Evolutionary conservation across 371 early-diverging fungal genomes (phyloP).

Genomic region (Haplosporangium sp.): DNA sequence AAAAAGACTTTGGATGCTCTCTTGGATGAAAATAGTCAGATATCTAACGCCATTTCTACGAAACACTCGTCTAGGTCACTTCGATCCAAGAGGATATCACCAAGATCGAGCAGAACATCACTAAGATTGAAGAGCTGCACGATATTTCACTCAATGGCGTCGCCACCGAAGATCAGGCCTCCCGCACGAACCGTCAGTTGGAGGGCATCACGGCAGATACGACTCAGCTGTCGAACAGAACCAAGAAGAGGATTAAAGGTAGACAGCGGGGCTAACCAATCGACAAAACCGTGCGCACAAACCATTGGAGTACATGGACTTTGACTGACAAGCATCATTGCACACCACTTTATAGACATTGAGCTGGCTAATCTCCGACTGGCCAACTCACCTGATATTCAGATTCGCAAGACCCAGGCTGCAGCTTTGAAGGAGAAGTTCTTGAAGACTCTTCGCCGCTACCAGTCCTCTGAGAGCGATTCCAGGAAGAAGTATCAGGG

Average conservation of each 20-base stretch:
- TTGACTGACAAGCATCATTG: too few species aligned
- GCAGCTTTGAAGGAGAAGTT: slow-evolving; percentile 82
- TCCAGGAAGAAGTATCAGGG: slow-evolving; percentile 87
- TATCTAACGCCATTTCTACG: not conserved
- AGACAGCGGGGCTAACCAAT: not conserved
- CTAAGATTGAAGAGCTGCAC: slow-evolving; percentile 76
- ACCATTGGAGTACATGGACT: too few species aligned
- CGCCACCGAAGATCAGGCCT: slow-evolving; percentile 71
- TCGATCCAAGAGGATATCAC: slow-evolving; percentile 75
- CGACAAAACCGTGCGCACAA: too few species aligned
- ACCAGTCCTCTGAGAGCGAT: slow-evolving; percentile 82
- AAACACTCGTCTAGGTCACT: slow-evolving; percentile 78
- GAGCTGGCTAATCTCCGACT: slow-evolving; percentile 44
- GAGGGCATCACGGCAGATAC: slow-evolving; percentile 75
- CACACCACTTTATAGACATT: slow-evolving; percentile 23
- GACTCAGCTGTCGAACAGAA: slow-evolving; percentile 67
- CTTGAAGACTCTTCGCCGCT: slow-evolving; percentile 83
- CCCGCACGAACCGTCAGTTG: slow-evolving; percentile 70
- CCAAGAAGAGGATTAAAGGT: slow-evolving; percentile 75
- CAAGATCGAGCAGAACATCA: slow-evolving; percentile 70
- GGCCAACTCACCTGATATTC: slow-evolving; percentile 33
- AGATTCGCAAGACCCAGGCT: slow-evolving; percentile 63
- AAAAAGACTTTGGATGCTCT: not conserved
- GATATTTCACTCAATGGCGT: slow-evolving; percentile 75
- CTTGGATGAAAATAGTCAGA: not conserved